A percentile compares a stretch with the other conserved stretches of the same genome.
These are phyloP conservation scores for Xylaria venustula DNA, from an alignment of 495 filamentous ascomycete genomes.

Conservation along the genomic window DNA sequence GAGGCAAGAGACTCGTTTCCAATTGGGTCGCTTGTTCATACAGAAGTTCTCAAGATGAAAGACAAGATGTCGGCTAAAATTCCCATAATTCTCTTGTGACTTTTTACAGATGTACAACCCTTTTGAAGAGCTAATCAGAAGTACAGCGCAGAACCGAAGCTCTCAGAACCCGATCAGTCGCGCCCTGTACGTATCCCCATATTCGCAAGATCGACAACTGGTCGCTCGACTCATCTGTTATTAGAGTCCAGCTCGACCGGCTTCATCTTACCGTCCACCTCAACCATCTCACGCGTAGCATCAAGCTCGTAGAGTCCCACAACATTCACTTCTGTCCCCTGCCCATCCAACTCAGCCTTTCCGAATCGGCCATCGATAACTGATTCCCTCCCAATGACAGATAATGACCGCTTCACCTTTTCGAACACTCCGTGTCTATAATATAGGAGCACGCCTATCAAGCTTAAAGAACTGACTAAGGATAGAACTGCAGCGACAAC, in stretches of 20 bases:
- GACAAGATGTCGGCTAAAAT: no score
- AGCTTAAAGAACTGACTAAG: not conserved
- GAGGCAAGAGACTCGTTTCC: no score
- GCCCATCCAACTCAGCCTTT: not conserved
- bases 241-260: not conserved
- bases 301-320: not conserved
- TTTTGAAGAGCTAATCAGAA: no score
- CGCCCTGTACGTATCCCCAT: no score
- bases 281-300: not conserved
- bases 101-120: no score
- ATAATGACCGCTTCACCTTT: not conserved
- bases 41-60: no score
- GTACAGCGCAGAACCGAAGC: no score
- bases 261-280: not conserved
- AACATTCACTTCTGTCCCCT: not conserved
- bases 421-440: not conserved
- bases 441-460: not conserved
- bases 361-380: not conserved
- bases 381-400: not conserved
- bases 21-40: no score
- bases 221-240: not conserved
- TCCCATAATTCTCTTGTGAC: no score
- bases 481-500: not conserved
- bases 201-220: no score
- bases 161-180: no score